Conservation (phyloP, 2,329 filamentous ascomycete species). For the Albophoma yamanashiensis region DNA sequence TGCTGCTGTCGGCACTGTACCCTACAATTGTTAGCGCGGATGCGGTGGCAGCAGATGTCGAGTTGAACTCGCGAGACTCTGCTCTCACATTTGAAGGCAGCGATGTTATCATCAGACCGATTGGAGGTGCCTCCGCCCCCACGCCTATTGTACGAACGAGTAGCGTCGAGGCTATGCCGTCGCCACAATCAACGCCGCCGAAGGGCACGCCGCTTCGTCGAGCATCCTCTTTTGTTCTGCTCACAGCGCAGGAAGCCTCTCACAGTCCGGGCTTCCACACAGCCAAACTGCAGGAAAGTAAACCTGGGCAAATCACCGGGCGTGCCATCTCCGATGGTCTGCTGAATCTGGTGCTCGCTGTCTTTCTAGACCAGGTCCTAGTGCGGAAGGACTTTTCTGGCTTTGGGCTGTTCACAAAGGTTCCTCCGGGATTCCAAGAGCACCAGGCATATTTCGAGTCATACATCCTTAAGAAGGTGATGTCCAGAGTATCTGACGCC, state of each 20-base stretch:
- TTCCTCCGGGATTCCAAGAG: constrained; percentile 86
- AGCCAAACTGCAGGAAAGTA: constrained; percentile 28
- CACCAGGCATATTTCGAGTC: constrained; percentile 95
- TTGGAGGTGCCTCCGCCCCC: constrained; percentile 45
- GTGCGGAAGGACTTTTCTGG: constrained; percentile 83
- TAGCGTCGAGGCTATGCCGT: constrained; percentile 39
- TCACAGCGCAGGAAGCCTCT: constrained; percentile 59
- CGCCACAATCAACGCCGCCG: constrained; percentile 32
- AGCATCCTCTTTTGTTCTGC: constrained; percentile 82
- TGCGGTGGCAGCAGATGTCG: constrained; percentile 69
- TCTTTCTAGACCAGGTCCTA: constrained; percentile 81
- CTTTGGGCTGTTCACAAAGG: constrained; percentile 74
- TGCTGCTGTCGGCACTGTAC: constrained; percentile 71
- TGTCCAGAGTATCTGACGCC: constrained; percentile 58
- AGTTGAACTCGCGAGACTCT: constrained; percentile 75
- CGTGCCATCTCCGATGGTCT: constrained; percentile 67
- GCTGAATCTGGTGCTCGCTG: constrained; percentile 63
- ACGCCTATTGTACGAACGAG: constrained; percentile 67
- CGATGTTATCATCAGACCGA: constrained; percentile 72
- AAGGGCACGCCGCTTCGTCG: constrained; percentile 57
- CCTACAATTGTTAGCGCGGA: constrained; percentile 83
- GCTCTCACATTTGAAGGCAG: constrained; percentile 75
- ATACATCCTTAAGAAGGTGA: constrained; percentile 66
- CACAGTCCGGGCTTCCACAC: constrained; percentile 39
- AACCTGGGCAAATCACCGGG: constrained; percentile 40